A percentile compares a stretch with the other conserved stretches of the same genome.
Evolutionary conservation across 2,329 filamentous ascomycete genomes (phyloP).

Genomic region (Penicillium sp.): DNA sequence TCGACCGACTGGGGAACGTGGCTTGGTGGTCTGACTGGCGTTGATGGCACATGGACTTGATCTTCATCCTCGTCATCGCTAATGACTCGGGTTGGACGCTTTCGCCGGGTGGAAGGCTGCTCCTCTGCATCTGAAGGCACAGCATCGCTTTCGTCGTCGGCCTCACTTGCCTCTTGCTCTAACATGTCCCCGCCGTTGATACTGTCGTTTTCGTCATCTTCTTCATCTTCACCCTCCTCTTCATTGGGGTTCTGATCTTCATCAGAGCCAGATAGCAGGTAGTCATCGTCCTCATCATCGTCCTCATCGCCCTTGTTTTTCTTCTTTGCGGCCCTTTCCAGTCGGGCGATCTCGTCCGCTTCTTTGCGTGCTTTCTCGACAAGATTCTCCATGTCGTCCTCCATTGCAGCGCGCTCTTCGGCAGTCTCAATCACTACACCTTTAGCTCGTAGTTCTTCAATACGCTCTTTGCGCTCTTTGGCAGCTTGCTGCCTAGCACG

Average conservation of each 20-base stretch:
- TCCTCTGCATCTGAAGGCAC: slow-evolving; percentile 46
- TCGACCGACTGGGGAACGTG: slow-evolving; percentile 34
- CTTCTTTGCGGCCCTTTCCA: slow-evolving; percentile 74
- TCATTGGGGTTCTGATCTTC: slow-evolving; percentile 44
- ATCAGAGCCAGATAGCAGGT: slow-evolving; percentile 51
- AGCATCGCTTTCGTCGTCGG: slow-evolving; percentile 41
- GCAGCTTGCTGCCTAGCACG: slow-evolving; percentile 80
- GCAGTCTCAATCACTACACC: slow-evolving; percentile 80
- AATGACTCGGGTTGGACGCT: slow-evolving; percentile 57
- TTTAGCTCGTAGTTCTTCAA: slow-evolving; percentile 75
- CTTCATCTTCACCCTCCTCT: slow-evolving; percentile 36
- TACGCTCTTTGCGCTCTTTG: slow-evolving; percentile 72
- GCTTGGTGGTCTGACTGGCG: slow-evolving; percentile 34
- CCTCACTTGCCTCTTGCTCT: slow-evolving; percentile 44
- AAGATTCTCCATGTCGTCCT: slow-evolving; percentile 83
- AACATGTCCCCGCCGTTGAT: slow-evolving; percentile 20
- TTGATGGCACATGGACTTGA: slow-evolving; percentile 36
- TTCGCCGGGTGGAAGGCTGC: slow-evolving; percentile 54
- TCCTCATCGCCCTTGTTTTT: slow-evolving; percentile 60
- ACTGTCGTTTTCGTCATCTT: slow-evolving; percentile 22
- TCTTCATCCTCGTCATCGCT: slow-evolving; percentile 68
- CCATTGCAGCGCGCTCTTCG: slow-evolving; percentile 81
- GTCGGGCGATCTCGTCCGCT: slow-evolving; percentile 73
- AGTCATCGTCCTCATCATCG: slow-evolving; percentile 53
- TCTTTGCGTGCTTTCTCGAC: slow-evolving; percentile 82